These are phyloP conservation scores for Metrosideros polymorpha DNA, from an alignment of 441 rosid species.

Conservation along the genomic window DNA sequence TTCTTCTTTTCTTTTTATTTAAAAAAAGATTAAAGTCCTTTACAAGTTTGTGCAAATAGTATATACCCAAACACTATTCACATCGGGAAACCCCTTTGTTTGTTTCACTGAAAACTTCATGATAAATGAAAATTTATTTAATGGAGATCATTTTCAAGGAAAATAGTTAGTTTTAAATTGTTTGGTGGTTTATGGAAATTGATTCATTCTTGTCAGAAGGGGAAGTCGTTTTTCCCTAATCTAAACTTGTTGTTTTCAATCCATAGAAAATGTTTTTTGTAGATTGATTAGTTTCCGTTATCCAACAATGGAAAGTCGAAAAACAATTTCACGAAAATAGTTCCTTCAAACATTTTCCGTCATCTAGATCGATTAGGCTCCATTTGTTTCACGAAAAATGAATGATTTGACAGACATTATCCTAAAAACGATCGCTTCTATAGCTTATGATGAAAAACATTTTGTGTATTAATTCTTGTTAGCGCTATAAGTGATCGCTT, in stretches of 20 bases:
- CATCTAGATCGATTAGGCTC: no score
- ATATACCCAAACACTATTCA: neutral
- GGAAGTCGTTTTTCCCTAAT: neutral
- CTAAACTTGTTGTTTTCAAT: neutral
- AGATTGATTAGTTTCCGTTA: neutral
- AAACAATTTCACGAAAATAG: neutral
- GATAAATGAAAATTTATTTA: neutral
- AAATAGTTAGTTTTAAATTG: neutral
- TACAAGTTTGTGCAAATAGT: neutral
- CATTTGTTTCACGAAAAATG: no score
- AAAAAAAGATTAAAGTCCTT: neutral
- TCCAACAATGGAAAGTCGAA: rapidly evolving
- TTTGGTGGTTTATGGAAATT: neutral
- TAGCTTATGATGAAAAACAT: no score
- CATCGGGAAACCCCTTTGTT: neutral
- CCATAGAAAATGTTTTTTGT: neutral
- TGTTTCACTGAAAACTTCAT: neutral
- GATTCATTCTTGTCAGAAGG: neutral
- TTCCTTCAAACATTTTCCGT: neutral
- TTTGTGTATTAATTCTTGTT: no score
- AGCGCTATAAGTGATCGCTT: no score
- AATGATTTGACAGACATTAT: no score
- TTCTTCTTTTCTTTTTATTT: neutral
- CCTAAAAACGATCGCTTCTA: no score
- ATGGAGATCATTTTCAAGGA: neutral